Evolutionary conservation across 768 basidiomycete genomes (phyloP).

Genomic region (Boletellus ananas): DNA sequence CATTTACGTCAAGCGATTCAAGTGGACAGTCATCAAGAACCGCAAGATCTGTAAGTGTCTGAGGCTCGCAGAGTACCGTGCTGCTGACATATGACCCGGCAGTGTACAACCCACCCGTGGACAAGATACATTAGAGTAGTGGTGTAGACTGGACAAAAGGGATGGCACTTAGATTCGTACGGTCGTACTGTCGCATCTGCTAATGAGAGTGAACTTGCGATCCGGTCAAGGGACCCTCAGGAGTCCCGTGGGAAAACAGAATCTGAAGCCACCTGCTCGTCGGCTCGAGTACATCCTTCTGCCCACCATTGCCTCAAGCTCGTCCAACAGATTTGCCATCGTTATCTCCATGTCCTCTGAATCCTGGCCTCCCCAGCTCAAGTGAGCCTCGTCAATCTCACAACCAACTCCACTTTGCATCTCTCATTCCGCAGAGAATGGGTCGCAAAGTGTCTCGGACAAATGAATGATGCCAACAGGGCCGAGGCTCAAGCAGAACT

Average conservation of each 20-base stretch:
- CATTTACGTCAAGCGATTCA: conserved; percentile 92
- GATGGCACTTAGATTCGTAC: conserved; percentile 25
- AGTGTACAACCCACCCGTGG: conserved; percentile 41
- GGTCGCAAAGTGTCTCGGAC: conserved; percentile 90
- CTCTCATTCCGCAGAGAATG: conserved; percentile 63
- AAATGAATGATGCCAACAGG: conserved; percentile 87
- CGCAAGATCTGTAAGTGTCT: conserved; percentile 77
- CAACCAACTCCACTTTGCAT: conserved; percentile 6
- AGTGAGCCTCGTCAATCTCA: conserved; percentile 41
- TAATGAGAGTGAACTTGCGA: conserved; percentile 21
- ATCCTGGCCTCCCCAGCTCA: conserved; percentile 77
- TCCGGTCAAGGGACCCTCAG: not conserved
- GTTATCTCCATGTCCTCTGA: conserved; percentile 67
- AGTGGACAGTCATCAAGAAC: conserved; percentile 90
- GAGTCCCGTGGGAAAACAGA: not conserved
- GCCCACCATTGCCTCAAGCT: not conserved
- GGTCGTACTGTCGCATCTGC: conserved; percentile 18
- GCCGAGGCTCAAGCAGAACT: conserved; percentile 88
- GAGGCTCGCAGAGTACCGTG: not conserved
- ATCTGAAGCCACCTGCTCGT: too few relatives aligned
- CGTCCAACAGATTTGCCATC: conserved; percentile 2
- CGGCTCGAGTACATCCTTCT: not conserved
- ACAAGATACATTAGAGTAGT: conserved; percentile 31
- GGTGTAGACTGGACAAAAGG: conserved; percentile 3
- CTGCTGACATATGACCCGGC: conserved; percentile 6